Percentiles rank a stretch among this genome's conserved stretches.
Conservation (phyloP, 768 basidiomycete species). For the Leccinum uliginosum region DNA sequence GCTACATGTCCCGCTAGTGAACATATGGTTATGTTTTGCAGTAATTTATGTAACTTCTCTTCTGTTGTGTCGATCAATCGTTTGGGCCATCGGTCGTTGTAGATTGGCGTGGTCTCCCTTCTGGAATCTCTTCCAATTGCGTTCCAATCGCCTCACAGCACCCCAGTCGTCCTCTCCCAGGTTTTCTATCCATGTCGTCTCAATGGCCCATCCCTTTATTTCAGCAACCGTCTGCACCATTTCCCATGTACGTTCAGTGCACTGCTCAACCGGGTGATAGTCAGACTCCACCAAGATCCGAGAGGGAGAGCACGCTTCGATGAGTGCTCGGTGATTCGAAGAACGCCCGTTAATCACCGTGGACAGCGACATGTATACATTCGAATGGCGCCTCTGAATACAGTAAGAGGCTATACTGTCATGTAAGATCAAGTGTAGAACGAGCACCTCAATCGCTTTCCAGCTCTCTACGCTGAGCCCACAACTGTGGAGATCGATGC, state of each 20-base stretch:
- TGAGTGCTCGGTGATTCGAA: constrained; percentile 56
- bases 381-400: constrained; percentile 60
- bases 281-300: constrained; percentile 88
- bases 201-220: constrained; percentile 73
- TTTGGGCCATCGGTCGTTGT: not conserved
- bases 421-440: not conserved
- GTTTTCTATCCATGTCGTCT: constrained; percentile 49
- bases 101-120: constrained; percentile 38
- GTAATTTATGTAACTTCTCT: constrained; percentile 1
- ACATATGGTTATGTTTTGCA: not conserved
- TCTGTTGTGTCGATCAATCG: not conserved
- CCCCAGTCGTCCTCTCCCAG: constrained; percentile 47
- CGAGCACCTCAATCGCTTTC: constrained; percentile 64
- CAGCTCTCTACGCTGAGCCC: constrained; percentile 77
- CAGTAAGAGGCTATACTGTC: constrained; percentile 8
- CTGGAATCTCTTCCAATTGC: constrained; percentile 67
- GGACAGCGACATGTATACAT: constrained; percentile 85
- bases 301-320: constrained; percentile 55
- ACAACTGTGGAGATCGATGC: constrained; percentile 88
- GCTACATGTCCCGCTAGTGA: constrained; percentile 38
- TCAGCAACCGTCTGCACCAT: constrained; percentile 71
- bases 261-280: constrained; percentile 60
- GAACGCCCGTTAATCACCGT: constrained; percentile 80
- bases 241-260: constrained; percentile 64
- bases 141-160: constrained; percentile 58